Evolutionary conservation across 2,329 filamentous ascomycete species (phyloP), one percentile per base, ranked within the genome.

Genomic region (Microsporum ferrugineum): DNA sequence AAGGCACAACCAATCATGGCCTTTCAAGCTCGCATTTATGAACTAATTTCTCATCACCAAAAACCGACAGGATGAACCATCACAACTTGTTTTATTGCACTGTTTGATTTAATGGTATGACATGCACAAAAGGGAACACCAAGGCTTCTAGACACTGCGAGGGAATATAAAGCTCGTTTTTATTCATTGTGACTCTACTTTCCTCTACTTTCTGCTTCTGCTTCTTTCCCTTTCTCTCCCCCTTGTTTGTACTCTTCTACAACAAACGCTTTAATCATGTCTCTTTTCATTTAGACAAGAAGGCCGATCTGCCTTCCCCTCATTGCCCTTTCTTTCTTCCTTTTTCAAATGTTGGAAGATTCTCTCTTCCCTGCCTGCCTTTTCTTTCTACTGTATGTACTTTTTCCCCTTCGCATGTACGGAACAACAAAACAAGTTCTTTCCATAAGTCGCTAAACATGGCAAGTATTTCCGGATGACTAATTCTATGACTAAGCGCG

Each of bases 41-140:
- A 55, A 55, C 51, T 34, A 23, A 51, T 31, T 51, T 31, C 4
- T 12, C 45, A 14, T 12, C 45, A 47, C 10, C 23, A 3, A 12
- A 39, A 39, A 39, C 17, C 5, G 14, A n/a, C 45, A 51, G 45
- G 45, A 51, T 39, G 38, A 12, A 39, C 38, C 43, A 47, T 8
- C 51, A 55, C 31, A 17, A 2, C 33, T 14, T 55, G 51, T 55
- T 55, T 36, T 17, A 3, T 55, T 55, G n/a, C 33, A 10, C 51
- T 55, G 51, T 6, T 55, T 55, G 34, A 55, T 34, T 51, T 36
- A 55, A 55, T 36, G 51, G 51, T 55, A 55, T 34, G 51, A 55
- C 33, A 55, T 55, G 31, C 51, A 36, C 51, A 55, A 55, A 34
- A 55, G 14, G 51, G 51, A n/a, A 55, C 34, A 34, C 5, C 12